phyloP scores from a whole-genome alignment of 495 filamentous ascomycete species.

The Stereocaulon alpinum region DNA sequence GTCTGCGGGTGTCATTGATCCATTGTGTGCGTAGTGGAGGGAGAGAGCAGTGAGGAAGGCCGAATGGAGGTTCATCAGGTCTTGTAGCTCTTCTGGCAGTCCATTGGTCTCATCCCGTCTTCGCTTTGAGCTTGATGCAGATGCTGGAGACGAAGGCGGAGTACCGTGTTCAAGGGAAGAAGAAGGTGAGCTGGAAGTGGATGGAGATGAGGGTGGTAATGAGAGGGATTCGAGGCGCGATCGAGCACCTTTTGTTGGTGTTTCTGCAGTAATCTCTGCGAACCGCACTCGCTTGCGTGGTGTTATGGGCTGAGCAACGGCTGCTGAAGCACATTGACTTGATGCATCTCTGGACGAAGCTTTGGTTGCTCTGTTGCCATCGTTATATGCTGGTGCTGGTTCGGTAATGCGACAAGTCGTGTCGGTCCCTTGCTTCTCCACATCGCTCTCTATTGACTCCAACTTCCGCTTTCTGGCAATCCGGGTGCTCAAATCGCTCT shows the following conservation, averaged over 20 bases:
- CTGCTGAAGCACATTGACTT: background rate
- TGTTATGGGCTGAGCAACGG: constrained; percentile 1
- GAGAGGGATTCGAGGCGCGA: constrained; percentile 18
- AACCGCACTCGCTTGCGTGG: constrained; percentile 10
- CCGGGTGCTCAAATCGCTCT: background rate
- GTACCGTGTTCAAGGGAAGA: background rate
- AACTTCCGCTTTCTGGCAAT: constrained; percentile 14
- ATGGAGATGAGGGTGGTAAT: constrained; percentile 13
- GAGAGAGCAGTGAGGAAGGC: constrained; percentile 40
- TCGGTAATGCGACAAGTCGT: background rate
- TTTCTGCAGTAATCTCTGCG: constrained; percentile 8
- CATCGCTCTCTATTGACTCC: background rate
- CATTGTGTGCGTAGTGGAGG: constrained; percentile 55
- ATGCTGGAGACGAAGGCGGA: constrained; percentile 15
- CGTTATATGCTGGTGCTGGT: background rate
- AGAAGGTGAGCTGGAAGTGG: background rate
- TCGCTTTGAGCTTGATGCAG: background rate
- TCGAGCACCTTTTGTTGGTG: constrained; percentile 21
- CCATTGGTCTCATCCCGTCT: background rate
- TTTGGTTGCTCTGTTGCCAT: background rate
- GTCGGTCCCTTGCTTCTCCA: background rate
- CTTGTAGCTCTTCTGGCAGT: constrained; percentile 19
- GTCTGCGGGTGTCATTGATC: constrained; percentile 47
- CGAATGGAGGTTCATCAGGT: constrained; percentile 23
- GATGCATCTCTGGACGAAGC: background rate